Percentiles rank a stretch among this genome's conserved stretches.
These are phyloP conservation scores for Fraxinus platypoda DNA, from an alignment of 305 asterid genomes.

Conservation along the genomic window DNA sequence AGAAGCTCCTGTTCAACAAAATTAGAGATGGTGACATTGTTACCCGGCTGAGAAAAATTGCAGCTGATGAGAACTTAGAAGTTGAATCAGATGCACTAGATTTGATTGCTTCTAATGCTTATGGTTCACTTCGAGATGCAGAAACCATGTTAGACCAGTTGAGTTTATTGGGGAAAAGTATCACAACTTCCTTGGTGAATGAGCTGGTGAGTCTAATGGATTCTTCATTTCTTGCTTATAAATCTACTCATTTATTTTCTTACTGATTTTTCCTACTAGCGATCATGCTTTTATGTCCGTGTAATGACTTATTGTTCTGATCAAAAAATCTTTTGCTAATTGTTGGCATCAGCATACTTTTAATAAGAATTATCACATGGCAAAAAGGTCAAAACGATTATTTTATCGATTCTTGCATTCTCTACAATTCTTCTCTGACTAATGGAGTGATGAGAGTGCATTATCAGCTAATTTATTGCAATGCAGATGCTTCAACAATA, in stretches of 20 bases:
- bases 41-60: slow-evolving; percentile 63
- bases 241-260: not conserved
- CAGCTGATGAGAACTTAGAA: slow-evolving; percentile 58
- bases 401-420: not conserved
- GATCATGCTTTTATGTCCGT: not conserved
- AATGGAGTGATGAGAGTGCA: not conserved
- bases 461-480: not conserved
- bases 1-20: slow-evolving; percentile 71
- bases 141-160: slow-evolving; percentile 90
- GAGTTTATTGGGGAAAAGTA: slow-evolving; percentile 84
- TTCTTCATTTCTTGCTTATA: not conserved
- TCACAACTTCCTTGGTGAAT: slow-evolving; percentile 79
- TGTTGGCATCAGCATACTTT: not conserved
- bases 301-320: not conserved
- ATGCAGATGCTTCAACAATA: not conserved
- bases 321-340: not conserved
- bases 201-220: slow-evolving; percentile 70
- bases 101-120: slow-evolving; percentile 73
- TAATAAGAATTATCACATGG: not conserved
- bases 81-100: slow-evolving; percentile 79
- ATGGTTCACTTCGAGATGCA: slow-evolving; percentile 92
- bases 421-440: not conserved
- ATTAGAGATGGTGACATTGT: slow-evolving; percentile 65
- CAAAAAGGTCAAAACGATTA: not conserved
- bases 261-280: not conserved